Conservation (phyloP, 495 filamentous ascomycete species). For the Aspergillus biplanus region DNA sequence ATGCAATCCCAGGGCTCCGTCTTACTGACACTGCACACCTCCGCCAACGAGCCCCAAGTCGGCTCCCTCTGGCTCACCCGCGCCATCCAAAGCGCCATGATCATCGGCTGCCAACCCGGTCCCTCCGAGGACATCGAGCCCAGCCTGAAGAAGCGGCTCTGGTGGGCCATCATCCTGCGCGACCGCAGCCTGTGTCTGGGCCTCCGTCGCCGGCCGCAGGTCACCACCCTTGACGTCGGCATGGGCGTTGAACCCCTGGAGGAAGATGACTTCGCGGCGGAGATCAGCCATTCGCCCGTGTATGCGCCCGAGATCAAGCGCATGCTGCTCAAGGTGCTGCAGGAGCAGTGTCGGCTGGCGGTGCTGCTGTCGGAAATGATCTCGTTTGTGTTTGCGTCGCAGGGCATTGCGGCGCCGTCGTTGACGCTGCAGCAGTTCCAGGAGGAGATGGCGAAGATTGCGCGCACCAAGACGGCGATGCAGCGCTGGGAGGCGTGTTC, state of each 20-base stretch:
- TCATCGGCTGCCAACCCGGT: constrained; percentile 41
- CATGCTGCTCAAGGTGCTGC: constrained; percentile 44
- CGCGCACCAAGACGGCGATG: constrained; percentile 25
- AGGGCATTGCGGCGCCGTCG: constrained; percentile 16
- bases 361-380: constrained; percentile 50
- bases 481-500: constrained; percentile 28
- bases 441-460: constrained; percentile 18
- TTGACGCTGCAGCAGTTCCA: constrained; percentile 24
- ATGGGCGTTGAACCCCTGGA: constrained; percentile 37
- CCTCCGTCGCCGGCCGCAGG: constrained; percentile 50
- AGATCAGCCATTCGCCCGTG: constrained; percentile 45
- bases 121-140: constrained; percentile 22
- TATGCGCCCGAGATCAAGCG: constrained; percentile 47
- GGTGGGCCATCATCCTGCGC: constrained; percentile 32
- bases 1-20: constrained; percentile 47
- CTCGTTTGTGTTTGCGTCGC: constrained; percentile 42
- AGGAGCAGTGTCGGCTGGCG: constrained; percentile 50
- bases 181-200: constrained; percentile 22
- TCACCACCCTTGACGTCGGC: constrained; percentile 45
- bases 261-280: constrained; percentile 46
- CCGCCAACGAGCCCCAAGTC: constrained; percentile 40
- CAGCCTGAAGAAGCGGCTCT: constrained; percentile 46
- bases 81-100: constrained; percentile 52
- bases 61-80: constrained; percentile 51
- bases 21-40: constrained; percentile 46